Evolutionary conservation across 192 early-diverging fungal genomes (phyloP), one percentile per base, ranked within the genome.

Genomic region (Entomortierella beljakovae): DNA sequence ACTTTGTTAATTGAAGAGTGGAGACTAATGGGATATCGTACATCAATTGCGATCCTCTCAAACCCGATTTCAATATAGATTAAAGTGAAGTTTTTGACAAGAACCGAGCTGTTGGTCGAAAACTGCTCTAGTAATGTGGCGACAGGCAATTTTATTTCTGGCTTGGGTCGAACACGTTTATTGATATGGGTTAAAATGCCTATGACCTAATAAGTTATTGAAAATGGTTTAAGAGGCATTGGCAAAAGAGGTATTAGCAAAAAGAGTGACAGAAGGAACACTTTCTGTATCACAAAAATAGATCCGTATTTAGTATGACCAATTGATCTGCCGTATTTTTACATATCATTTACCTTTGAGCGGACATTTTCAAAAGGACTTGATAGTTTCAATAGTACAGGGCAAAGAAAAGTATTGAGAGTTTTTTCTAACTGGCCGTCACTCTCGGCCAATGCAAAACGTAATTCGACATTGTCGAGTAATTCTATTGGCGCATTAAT

Each of bases 11-110:
- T 8, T 8, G 13, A 13, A 38, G 13, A 13, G 13, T 13, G 6
- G 37, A 8, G 37, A 38, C 13, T 8, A 38, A 13, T 13, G 13
- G 13, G 28, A 31, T n/a, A 23, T 59, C 68, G 66, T 66, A 90
- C 87, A 38, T 88, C 74, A 1, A 80, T 52, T 0, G 65, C 50
- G 28, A 90, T 58, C 6, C 90, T 75, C 18, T 76, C 77, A 31
- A 93, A 85, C 0, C 89, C 95, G 87, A 95, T 94, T 23, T 95
- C 89, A 3, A 98, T 61, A 50, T 96, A 98, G 66, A 98, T 90
- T 6, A 97, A 82, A 11, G 89, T 87, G 71, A 98, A 94, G 70
- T 91, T 92, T 51, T 89, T 90, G 18, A 95, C 88, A 51, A 94
- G 84, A 15, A 76, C 66, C 0, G 81, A 69, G 0, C 83, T 68